A percentile compares a stretch with the other conserved stretches of the same genome.
These are phyloP conservation scores for Exsudoporus frostii DNA, from an alignment of 768 basidiomycete genomes.

Conservation along the genomic window DNA sequence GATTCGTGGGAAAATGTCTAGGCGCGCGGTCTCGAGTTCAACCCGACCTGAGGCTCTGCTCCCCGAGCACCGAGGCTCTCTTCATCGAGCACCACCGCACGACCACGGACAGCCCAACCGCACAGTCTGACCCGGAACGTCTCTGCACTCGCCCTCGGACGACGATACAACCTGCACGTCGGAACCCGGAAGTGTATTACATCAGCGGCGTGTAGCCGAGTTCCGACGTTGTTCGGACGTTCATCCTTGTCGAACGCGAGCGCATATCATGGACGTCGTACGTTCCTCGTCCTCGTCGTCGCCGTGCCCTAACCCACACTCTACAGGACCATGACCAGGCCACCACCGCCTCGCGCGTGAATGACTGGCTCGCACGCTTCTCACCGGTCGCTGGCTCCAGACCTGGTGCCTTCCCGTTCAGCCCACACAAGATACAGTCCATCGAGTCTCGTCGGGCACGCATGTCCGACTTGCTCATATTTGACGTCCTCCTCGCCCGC, in stretches of 20 bases:
- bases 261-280: slow-evolving; percentile 27
- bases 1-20: background rate
- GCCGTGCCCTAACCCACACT: background rate
- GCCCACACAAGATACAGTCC: slow-evolving; percentile 46
- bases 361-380: slow-evolving; percentile 39
- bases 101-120: too few species aligned
- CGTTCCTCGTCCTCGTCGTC: slow-evolving; percentile 10
- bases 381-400: slow-evolving; percentile 34
- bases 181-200: background rate
- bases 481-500: slow-evolving; percentile 66
- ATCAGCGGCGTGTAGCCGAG: slow-evolving; percentile 13
- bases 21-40: too few species aligned
- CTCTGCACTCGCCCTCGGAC: too few species aligned
- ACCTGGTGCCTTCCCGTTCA: slow-evolving; percentile 56
- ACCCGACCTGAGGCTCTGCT: too few species aligned
- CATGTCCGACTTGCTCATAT: slow-evolving; percentile 63
- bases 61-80: too few species aligned
- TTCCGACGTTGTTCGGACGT: slow-evolving; percentile 10
- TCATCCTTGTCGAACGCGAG: background rate
- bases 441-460: slow-evolving; percentile 61
- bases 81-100: too few species aligned
- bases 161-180: background rate
- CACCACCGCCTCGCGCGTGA: slow-evolving; percentile 10
- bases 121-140: too few species aligned
- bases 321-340: slow-evolving; percentile 16